These are phyloP conservation scores for Halenospora varia DNA, from an alignment of 495 filamentous ascomycete species.

Conservation along the genomic window DNA sequence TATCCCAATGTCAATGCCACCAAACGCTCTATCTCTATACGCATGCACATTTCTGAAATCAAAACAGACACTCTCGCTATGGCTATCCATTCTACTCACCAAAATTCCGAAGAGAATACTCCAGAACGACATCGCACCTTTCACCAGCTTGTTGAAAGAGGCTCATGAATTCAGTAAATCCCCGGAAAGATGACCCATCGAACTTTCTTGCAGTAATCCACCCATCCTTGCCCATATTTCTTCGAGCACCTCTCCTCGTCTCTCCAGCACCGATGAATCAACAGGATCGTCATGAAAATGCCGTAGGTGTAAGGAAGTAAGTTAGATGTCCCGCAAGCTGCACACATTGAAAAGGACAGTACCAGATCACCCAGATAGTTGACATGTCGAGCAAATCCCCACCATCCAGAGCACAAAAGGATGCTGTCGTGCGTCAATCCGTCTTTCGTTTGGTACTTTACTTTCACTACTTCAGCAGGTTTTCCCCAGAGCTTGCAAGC, in stretches of 20 bases:
- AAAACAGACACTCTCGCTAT: too few species aligned
- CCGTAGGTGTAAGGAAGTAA: slow-evolving; percentile 44
- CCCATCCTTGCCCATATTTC: slow-evolving; percentile 44
- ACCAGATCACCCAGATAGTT: slow-evolving; percentile 47
- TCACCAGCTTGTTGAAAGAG: too few species aligned
- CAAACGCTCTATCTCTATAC: too few species aligned
- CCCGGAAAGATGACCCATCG: slow-evolving; percentile 41
- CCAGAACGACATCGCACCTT: too few species aligned
- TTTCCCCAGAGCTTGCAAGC: slow-evolving; percentile 40
- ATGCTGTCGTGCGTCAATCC: slow-evolving; percentile 36
- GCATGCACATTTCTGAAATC: too few species aligned
- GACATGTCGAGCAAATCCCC: slow-evolving; percentile 43
- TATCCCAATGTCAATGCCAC: too few species aligned
- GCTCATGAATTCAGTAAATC: slow-evolving; percentile 34
- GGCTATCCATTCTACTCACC: too few species aligned
- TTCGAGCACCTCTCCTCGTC: slow-evolving; percentile 38
- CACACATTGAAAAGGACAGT: slow-evolving; percentile 39
- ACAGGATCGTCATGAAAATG: slow-evolving; percentile 38
- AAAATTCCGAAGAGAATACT: too few species aligned
- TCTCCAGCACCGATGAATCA: slow-evolving; percentile 32
- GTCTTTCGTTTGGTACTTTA: slow-evolving; percentile 36
- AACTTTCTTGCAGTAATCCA: slow-evolving; percentile 39
- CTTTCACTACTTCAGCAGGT: slow-evolving; percentile 34
- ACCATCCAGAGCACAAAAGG: slow-evolving; percentile 46
- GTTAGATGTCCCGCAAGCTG: slow-evolving; percentile 33